Percentiles rank a stretch among this genome's conserved stretches.
phyloP scores from a whole-genome alignment of 129 eudicot species.

The Pseudognaphalium luteoalbum region DNA sequence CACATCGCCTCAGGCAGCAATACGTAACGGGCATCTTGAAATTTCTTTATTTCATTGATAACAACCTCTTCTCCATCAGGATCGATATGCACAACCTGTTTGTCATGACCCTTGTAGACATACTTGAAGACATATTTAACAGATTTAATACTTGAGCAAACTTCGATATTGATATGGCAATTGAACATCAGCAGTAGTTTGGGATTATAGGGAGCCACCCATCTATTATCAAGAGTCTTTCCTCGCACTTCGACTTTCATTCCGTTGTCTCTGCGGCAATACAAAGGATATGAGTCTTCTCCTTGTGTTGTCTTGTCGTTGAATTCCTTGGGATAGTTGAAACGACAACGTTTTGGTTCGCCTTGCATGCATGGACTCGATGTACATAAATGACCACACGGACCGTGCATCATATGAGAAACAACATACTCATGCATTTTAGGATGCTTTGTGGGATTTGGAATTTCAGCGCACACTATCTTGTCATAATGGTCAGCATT shows the following conservation, averaged over 20 bases:
- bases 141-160: no score
- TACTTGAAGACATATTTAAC: no score
- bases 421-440: no score
- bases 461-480: no score
- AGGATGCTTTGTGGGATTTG: no score
- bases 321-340: not conserved
- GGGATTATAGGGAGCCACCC: slow-evolving; percentile 37
- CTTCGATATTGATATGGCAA: slow-evolving; percentile 26
- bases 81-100: not conserved
- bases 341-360: no score
- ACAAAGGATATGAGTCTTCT: slow-evolving; percentile 26
- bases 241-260: not conserved
- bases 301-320: not conserved
- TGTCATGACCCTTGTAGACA: no score
- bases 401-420: no score
- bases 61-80: not conserved
- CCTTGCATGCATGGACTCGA: no score
- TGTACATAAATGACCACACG: no score
- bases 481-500: no score
- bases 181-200: slow-evolving; percentile 5
- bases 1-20: not conserved
- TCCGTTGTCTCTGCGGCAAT: slow-evolving; percentile 18
- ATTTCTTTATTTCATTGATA: not conserved
- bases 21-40: not conserved
- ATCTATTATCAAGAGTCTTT: slow-evolving; percentile 1